These are phyloP conservation scores for Ganoderma multipileum DNA, from an alignment of 1,284 basidiomycete species.

Conservation along the genomic window DNA sequence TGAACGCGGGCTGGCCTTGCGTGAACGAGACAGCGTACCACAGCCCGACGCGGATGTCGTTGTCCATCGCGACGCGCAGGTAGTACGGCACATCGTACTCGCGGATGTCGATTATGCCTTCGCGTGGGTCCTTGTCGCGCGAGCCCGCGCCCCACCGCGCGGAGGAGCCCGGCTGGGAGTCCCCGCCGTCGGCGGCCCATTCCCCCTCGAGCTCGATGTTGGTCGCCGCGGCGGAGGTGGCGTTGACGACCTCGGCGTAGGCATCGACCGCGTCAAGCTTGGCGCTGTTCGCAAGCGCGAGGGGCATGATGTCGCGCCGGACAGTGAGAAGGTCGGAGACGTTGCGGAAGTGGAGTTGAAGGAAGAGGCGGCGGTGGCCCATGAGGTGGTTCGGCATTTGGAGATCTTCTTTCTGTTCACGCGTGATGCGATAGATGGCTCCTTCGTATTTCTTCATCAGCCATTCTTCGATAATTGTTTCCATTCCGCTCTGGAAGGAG, in stretches of 20 bases:
- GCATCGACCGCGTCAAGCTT: conserved; percentile 97
- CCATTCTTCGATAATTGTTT: conserved; percentile 96
- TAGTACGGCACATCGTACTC: conserved; percentile 99
- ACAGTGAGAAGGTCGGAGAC: conserved; percentile 91
- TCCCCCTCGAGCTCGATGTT: conserved; percentile 76
- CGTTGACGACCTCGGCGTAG: conserved; percentile 96
- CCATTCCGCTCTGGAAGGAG: conserved; percentile 76
- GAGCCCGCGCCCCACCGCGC: conserved; percentile 38
- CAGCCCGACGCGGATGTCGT: conserved; percentile 95
- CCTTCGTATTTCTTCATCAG: conserved; percentile 94
- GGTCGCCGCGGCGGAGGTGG: conserved; percentile 63
- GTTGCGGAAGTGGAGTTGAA: conserved; percentile 93
- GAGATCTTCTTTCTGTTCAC: conserved; percentile 93
- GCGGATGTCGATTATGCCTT: conserved; percentile 92
- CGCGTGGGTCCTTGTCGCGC: conserved; percentile 82
- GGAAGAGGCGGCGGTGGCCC: conserved; percentile 87
- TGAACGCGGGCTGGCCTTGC: conserved; percentile 83
- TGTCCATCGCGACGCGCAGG: conserved; percentile 97
- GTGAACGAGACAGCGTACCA: conserved; percentile 94
- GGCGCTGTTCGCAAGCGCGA: conserved; percentile 91
- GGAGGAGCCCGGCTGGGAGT: conserved; percentile 40
- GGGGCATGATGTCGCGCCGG: conserved; percentile 87
- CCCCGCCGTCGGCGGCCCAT: conserved; percentile 60
- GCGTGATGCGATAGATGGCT: conserved; percentile 77
- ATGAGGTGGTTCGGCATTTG: conserved; percentile 96